These are phyloP conservation scores for Copromyces sp. DNA, from an alignment of 495 filamentous ascomycete genomes.

Conservation along the genomic window DNA sequence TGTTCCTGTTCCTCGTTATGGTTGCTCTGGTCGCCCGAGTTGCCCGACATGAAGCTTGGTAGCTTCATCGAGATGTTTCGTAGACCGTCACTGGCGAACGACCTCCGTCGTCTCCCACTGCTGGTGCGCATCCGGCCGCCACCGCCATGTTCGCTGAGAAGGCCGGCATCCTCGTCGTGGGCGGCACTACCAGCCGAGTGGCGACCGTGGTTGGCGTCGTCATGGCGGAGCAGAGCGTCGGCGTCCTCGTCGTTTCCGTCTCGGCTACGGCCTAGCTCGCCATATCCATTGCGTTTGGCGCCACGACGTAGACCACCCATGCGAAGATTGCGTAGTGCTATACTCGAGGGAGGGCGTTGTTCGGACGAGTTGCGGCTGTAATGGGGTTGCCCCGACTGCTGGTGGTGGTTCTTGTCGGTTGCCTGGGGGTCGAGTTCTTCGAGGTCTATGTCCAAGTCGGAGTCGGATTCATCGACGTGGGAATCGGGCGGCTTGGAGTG, in stretches of 20 bases:
- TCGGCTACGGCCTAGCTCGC: slow-evolving; percentile 47
- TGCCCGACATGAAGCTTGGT: slow-evolving; percentile 41
- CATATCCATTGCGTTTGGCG: slow-evolving; percentile 45
- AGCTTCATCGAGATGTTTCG: slow-evolving; percentile 33
- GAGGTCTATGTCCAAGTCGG: slow-evolving; percentile 61
- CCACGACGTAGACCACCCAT: slow-evolving; percentile 44
- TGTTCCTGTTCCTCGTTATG: slow-evolving; percentile 27
- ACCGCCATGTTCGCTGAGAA: slow-evolving; percentile 38
- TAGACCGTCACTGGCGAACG: slow-evolving; percentile 25
- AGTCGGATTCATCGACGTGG: slow-evolving; percentile 45
- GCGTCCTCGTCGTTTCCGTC: slow-evolving; percentile 46
- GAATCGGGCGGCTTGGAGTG: slow-evolving; percentile 42
- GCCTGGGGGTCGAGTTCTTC: slow-evolving; percentile 59
- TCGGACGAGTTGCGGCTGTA: slow-evolving; percentile 28
- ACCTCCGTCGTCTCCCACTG: slow-evolving; percentile 18
- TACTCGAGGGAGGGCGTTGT: slow-evolving; percentile 43
- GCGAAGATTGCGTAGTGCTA: slow-evolving; percentile 62
- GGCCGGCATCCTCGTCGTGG: slow-evolving; percentile 55
- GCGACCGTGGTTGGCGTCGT: slow-evolving; percentile 36
- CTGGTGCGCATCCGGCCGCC: slow-evolving; percentile 11
- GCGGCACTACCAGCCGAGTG: slow-evolving; percentile 42
- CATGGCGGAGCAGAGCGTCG: slow-evolving; percentile 46
- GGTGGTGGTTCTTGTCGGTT: slow-evolving; percentile 2
- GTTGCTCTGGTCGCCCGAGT: slow-evolving; percentile 19
- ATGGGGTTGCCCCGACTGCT: slow-evolving; percentile 29